A percentile compares a stretch with the other conserved stretches of the same genome.
phyloP scores from a whole-genome alignment of 2,329 filamentous ascomycete genomes.

The Cladosporium cucumerinum region DNA sequence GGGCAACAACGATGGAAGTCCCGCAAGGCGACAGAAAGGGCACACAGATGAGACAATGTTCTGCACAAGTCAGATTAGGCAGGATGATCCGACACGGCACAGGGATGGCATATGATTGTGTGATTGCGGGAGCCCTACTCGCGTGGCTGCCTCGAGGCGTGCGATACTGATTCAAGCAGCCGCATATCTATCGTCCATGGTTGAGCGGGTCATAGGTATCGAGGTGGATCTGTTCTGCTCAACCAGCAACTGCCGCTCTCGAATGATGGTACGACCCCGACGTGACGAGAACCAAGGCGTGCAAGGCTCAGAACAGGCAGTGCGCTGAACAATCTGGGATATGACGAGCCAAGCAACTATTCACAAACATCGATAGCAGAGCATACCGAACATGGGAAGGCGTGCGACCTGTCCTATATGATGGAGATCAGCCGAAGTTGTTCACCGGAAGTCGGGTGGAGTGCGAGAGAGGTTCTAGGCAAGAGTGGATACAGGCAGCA shows the following conservation, averaged over 20 bases:
- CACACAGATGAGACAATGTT: background rate
- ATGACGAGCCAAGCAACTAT: background rate
- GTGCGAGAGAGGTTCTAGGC: background rate
- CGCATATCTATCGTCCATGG: background rate
- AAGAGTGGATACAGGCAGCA: conserved; percentile 3
- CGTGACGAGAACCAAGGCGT: background rate
- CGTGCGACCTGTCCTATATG: conserved; percentile 10
- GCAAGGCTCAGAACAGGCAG: background rate
- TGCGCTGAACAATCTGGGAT: background rate
- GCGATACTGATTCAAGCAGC: conserved; percentile 4
- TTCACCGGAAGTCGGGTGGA: conserved; percentile 11
- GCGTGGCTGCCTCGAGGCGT: background rate
- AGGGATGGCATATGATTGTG: background rate
- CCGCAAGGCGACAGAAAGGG: background rate
- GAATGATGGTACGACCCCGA: background rate
- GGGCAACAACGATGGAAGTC: background rate
- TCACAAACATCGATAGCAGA: background rate
- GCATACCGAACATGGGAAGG: background rate
- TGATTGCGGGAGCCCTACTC: background rate
- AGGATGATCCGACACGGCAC: conserved; percentile 3
- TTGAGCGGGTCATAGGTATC: background rate
- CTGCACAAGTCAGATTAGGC: background rate
- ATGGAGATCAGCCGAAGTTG: conserved; percentile 9
- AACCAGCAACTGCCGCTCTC: background rate
- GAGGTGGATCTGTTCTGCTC: background rate